A percentile compares a stretch with the other conserved stretches of the same genome.
These are phyloP conservation scores for Juncus inflexus DNA, from an alignment of 176 grass and related monocot genomes.

Conservation along the genomic window DNA sequence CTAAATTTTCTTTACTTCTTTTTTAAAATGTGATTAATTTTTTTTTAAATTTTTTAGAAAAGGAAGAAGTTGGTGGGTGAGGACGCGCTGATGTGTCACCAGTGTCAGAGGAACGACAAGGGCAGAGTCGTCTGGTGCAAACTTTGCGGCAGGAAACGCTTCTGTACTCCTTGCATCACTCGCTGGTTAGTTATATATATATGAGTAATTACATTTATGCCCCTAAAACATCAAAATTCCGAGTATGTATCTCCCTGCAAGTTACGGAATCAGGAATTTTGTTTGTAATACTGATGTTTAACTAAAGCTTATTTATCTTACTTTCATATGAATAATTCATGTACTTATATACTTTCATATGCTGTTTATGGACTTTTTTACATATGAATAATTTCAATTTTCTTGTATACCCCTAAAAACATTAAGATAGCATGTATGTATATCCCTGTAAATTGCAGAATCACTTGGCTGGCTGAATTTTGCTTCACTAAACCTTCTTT, in stretches of 20 bases:
- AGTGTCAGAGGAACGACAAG: slow-evolving; percentile 62
- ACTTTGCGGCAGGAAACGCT: slow-evolving; percentile 47
- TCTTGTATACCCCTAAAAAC: not conserved
- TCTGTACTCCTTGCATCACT: slow-evolving; percentile 45
- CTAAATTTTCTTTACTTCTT: too few species aligned
- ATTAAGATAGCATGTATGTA: not conserved
- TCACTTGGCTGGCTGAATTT: too few species aligned
- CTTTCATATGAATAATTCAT: not conserved
- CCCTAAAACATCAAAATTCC: not conserved
- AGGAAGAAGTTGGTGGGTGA: slow-evolving; percentile 33
- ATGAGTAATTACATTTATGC: too few species aligned
- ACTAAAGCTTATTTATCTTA: too few species aligned
- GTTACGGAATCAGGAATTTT: not conserved
- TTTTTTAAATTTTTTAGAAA: slow-evolving; percentile 22
- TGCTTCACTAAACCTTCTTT: too few species aligned
- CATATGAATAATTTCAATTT: not conserved
- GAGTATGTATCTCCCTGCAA: not conserved
- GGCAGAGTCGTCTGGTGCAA: slow-evolving; percentile 44
- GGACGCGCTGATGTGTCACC: slow-evolving; percentile 62
- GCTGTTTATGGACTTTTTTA: not conserved
- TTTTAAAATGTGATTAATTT: not conserved
- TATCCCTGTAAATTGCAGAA: too few species aligned
- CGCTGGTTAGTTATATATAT: too few species aligned
- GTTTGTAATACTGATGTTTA: not conserved
- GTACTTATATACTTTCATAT: too few species aligned